Evolutionary conservation across 352 stramenopile genomes (phyloP).

Genomic region (Phytophthora fragariaefolia): DNA sequence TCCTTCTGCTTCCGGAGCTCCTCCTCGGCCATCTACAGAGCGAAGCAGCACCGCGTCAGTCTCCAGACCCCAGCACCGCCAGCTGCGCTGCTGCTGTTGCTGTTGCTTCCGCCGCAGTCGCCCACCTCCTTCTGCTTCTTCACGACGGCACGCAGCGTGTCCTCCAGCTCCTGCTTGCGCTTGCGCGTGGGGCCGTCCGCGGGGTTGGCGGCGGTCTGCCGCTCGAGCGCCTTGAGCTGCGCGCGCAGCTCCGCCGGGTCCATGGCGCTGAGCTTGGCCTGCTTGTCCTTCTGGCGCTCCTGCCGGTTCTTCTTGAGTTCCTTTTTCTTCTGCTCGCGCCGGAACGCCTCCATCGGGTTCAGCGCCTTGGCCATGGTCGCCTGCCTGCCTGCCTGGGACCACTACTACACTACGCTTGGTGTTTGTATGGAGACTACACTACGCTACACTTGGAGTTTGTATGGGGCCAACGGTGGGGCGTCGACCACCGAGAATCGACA

Average conservation of each 20-base stretch:
- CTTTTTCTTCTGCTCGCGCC: conserved; percentile 87
- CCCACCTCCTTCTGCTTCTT: conserved; percentile 74
- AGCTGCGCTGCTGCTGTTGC: neutral
- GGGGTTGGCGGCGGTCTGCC: conserved; percentile 63
- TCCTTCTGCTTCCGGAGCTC: conserved; percentile 45
- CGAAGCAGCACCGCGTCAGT: neutral
- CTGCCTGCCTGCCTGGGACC: neutral
- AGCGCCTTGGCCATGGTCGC: conserved; percentile 61
- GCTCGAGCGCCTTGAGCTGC: conserved; percentile 71
- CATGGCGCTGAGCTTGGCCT: conserved; percentile 65
- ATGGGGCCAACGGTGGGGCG: too few relatives aligned
- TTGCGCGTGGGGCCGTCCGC: conserved; percentile 74
- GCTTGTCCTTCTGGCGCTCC: conserved; percentile 69
- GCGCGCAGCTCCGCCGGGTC: conserved; percentile 59
- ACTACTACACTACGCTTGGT: too few relatives aligned
- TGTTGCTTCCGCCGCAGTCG: too few relatives aligned
- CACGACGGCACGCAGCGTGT: conserved; percentile 66
- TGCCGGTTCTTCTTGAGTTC: conserved; percentile 78
- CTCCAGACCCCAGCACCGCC: neutral
- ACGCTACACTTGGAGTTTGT: too few relatives aligned
- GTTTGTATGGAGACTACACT: too few relatives aligned
- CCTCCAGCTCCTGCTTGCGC: conserved; percentile 81
- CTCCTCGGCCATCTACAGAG: conserved; percentile 50
- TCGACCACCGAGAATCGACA: neutral
- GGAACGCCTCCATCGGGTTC: conserved; percentile 80